phyloP scores from a whole-genome alignment of 768 basidiomycete genomes.

The Jaapia argillacea region DNA sequence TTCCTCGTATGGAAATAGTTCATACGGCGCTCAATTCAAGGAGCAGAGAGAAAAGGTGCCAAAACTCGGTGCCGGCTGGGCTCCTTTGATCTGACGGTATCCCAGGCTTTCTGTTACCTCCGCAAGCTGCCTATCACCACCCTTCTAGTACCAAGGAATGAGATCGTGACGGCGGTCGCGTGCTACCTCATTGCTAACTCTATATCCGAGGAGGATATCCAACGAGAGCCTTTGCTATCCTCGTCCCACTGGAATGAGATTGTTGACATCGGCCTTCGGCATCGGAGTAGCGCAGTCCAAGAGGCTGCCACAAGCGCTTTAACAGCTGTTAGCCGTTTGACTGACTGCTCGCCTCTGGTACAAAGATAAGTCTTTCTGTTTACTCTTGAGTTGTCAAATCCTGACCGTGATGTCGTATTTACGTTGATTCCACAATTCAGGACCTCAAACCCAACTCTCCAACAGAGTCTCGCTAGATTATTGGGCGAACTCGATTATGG shows the following conservation, averaged over 20 bases:
- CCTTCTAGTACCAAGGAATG: slow-evolving; percentile 57
- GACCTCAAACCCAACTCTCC: slow-evolving; percentile 38
- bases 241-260: slow-evolving; percentile 59
- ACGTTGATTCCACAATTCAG: slow-evolving; percentile 61
- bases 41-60: too few species aligned
- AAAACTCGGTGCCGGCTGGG: too few species aligned
- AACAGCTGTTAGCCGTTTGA: slow-evolving; percentile 55
- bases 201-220: slow-evolving; percentile 47
- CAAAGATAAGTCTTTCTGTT: slow-evolving; percentile 54
- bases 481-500: slow-evolving; percentile 64
- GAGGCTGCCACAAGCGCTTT: slow-evolving; percentile 68
- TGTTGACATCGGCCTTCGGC: slow-evolving; percentile 63
- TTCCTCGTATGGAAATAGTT: slow-evolving; percentile 37
- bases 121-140: slow-evolving; percentile 43
- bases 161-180: slow-evolving; percentile 59
- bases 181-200: slow-evolving; percentile 62
- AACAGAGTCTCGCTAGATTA: slow-evolving; percentile 65
- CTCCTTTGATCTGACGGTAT: too few species aligned
- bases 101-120: slow-evolving; percentile 60
- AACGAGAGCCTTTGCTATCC: slow-evolving; percentile 26
- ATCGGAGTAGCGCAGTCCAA: slow-evolving; percentile 54
- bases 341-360: slow-evolving; percentile 54
- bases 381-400: background rate
- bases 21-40: too few species aligned
- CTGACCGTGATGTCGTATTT: slow-evolving; percentile 8